phyloP scores from a whole-genome alignment of 108 stramenopile genomes.

The Pseudonitzschia multistriata region DNA sequence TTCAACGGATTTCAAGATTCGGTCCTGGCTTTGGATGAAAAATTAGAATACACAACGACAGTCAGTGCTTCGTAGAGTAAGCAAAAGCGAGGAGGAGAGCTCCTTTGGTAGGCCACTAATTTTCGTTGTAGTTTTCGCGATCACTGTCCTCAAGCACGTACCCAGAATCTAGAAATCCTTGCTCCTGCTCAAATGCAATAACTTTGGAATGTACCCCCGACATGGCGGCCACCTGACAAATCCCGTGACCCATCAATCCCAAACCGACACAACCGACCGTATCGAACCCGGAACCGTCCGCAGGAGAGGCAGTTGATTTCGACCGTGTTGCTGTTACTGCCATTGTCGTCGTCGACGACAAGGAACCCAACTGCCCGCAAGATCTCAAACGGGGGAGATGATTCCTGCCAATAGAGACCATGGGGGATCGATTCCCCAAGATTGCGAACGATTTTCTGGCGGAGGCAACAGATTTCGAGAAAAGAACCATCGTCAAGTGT shows the following conservation, averaged over 20 bases:
- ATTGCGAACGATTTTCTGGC: constrained; percentile 11
- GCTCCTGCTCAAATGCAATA: constrained; percentile 77
- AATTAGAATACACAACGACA: not conserved
- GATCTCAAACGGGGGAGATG: not conserved
- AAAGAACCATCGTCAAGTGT: not conserved
- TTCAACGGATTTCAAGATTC: constrained; percentile 66
- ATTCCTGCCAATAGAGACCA: not conserved
- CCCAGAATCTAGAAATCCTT: constrained; percentile 70
- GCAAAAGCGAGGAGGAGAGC: not conserved
- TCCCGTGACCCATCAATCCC: constrained; percentile 99
- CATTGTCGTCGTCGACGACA: constrained; percentile 5
- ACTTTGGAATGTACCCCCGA: constrained; percentile 78
- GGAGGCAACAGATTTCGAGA: not conserved
- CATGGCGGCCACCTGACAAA: constrained; percentile 83
- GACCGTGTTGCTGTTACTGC: not conserved
- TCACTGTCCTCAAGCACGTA: constrained; percentile 6
- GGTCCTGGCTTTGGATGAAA: constrained; percentile 44
- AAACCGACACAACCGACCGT: constrained; percentile 93
- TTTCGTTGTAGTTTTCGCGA: not conserved
- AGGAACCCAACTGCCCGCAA: not conserved
- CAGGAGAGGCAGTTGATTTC: constrained; percentile 7
- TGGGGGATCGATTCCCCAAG: constrained; percentile 22
- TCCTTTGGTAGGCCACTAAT: not conserved
- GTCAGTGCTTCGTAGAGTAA: not conserved
- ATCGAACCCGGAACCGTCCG: constrained; percentile 50